These are phyloP conservation scores for Tephrocybe sp. DNA, from an alignment of 768 basidiomycete genomes.

Conservation along the genomic window DNA sequence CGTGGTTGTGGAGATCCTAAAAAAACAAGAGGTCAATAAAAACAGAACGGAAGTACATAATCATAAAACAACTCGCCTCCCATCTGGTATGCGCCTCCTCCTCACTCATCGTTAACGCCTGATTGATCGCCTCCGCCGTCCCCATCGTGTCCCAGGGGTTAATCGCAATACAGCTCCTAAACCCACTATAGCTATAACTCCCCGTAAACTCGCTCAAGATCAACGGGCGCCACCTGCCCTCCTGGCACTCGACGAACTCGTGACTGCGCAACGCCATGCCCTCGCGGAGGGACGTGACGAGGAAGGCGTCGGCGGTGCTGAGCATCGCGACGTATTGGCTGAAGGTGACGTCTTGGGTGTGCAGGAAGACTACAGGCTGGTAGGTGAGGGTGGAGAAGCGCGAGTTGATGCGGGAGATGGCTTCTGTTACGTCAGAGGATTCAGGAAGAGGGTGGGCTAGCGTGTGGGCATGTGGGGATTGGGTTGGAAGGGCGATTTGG, in stretches of 20 bases:
- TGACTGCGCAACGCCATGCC: conserved; percentile 86
- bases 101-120: conserved; percentile 75
- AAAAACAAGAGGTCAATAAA: neutral
- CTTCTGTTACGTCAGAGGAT: conserved; percentile 63
- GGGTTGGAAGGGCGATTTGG: conserved; percentile 84
- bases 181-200: conserved; percentile 82
- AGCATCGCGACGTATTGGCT: conserved; percentile 81
- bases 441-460: conserved; percentile 13
- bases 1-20: conserved; percentile 79
- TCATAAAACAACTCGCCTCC: no score
- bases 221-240: conserved; percentile 62
- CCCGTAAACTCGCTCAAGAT: conserved; percentile 89
- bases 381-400: conserved; percentile 79
- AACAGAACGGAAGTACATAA: conserved; percentile 23
- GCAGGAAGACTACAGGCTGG: conserved; percentile 83
- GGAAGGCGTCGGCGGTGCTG: conserved; percentile 81
- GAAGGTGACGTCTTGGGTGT: conserved; percentile 83
- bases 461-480: conserved; percentile 70
- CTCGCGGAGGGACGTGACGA: conserved; percentile 81
- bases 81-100: conserved; percentile 73
- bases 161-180: conserved; percentile 81
- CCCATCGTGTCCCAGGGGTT: conserved; percentile 85
- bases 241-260: conserved; percentile 86
- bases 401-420: conserved; percentile 79
- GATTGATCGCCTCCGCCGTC: conserved; percentile 51